Percentiles rank a stretch among this genome's conserved stretches.
These are phyloP conservation scores for Suhomyces prunicola DNA, from an alignment of 805 yeast species.

Conservation along the genomic window DNA sequence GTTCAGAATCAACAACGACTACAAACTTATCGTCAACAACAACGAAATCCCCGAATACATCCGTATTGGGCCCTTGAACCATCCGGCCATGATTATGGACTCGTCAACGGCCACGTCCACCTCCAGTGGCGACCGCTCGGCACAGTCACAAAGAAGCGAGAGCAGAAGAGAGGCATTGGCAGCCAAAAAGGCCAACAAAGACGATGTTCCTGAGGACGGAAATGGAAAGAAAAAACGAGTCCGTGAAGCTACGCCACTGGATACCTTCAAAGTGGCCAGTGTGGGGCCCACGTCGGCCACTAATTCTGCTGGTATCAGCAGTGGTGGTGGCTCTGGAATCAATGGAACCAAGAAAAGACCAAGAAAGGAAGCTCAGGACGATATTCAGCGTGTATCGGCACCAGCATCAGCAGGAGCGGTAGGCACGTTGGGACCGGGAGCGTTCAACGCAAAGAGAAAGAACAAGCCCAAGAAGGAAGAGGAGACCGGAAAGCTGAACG, in stretches of 20 bases:
- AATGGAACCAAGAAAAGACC: constrained; percentile 14
- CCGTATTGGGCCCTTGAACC: constrained; percentile 75
- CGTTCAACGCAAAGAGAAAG: constrained; percentile 10
- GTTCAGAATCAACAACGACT: constrained; percentile 74
- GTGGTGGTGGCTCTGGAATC: background rate
- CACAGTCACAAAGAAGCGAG: constrained; percentile 77
- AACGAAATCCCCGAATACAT: constrained; percentile 80
- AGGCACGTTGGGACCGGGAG: background rate
- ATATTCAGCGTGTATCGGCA: constrained; percentile 5
- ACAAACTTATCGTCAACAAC: constrained; percentile 63
- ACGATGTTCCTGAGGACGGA: constrained; percentile 26
- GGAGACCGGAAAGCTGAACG: background rate
- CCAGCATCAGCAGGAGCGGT: background rate
- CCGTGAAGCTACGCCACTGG: constrained; percentile 21
- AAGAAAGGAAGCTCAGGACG: constrained; percentile 11
- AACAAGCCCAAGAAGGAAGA: constrained; percentile 15
- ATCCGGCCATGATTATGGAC: constrained; percentile 83
- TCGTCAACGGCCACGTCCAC: constrained; percentile 41
- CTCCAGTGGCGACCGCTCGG: constrained; percentile 43
- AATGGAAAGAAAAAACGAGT: constrained; percentile 12
- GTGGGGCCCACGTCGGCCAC: background rate
- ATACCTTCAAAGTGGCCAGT: constrained; percentile 4
- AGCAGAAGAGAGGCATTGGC: constrained; percentile 90
- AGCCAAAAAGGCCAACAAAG: constrained; percentile 66
- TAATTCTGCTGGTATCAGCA: constrained; percentile 3